Base-by-base conservation (phyloP, 2,329 filamentous ascomycete species). In the Sarocladiaceae sp. region DNA sequence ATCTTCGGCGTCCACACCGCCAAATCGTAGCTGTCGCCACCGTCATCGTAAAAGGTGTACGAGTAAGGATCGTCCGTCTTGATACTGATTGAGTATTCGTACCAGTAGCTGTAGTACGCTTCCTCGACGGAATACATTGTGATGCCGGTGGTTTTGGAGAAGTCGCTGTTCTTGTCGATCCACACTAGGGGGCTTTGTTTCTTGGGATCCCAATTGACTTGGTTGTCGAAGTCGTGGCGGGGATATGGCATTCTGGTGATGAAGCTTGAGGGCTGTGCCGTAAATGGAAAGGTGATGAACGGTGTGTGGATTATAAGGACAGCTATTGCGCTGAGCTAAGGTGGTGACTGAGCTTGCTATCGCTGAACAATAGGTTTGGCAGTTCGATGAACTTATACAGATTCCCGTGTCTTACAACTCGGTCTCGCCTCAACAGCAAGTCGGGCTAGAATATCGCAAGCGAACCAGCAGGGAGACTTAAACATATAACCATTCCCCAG, bases 231-330 rank as follows among this genome's bases (percentile, higher is more conserved):
- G 29, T 33, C 29, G 8, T 33, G 8, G 29, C 29, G 29, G 10
- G 29, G 29, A 15, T 15, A 28, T 25, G 11, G 33, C 39, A 54
- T 54, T 25, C 22, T 20, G 23, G 53, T 51, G 37, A 50, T 55
- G n/a, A n/a, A n/a, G n/a, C n/a, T n/a, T n/a, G n/a, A n/a, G n/a
- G n/a, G n/a, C n/a, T n/a, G n/a, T n/a, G n/a, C n/a, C n/a, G n/a
- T n/a, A n/a, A n/a, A n/a, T n/a, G n/a, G n/a, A n/a, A n/a, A n/a
- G n/a, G n/a, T n/a, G n/a, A n/a, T n/a, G n/a, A n/a, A n/a, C n/a
- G n/a, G n/a, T n/a, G n/a, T n/a, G n/a, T n/a, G n/a, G n/a, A n/a
- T n/a, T n/a, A n/a, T n/a, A n/a, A n/a, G n/a, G n/a, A n/a, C n/a
- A n/a, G n/a, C n/a, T n/a, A n/a, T n/a, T n/a, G n/a, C n/a, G n/a